phyloP scores from a whole-genome alignment of 2,329 filamentous ascomycete species.

The Pestalotiopsis sp. region DNA sequence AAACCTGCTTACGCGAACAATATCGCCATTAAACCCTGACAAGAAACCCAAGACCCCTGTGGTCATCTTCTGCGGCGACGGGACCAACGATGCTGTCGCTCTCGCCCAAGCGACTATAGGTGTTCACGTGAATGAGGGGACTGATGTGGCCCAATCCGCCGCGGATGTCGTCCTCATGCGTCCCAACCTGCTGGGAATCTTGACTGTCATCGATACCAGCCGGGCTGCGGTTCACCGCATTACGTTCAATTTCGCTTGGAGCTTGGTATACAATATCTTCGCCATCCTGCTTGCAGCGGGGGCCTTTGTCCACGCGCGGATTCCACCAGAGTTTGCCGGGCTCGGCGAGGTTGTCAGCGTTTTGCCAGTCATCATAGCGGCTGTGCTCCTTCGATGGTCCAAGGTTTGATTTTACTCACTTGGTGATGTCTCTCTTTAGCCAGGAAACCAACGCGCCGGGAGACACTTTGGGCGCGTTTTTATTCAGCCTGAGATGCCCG shows the following conservation, averaged over 20 bases:
- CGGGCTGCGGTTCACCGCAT: constrained; percentile 50
- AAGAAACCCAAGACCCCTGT: neutral
- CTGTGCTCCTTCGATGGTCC: constrained; percentile 49
- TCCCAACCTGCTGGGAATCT: constrained; percentile 55
- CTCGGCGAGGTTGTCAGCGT: constrained; percentile 76
- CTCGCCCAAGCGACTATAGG: constrained; percentile 73
- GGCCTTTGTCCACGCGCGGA: constrained; percentile 57
- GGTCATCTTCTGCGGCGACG: constrained; percentile 75
- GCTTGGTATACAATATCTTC: constrained; percentile 69
- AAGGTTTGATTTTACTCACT: constrained; percentile 23
- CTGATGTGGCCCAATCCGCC: constrained; percentile 67
- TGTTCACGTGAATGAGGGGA: constrained; percentile 64
- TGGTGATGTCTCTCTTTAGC: too few relatives aligned
- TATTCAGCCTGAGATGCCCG: too few relatives aligned
- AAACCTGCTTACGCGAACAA: constrained; percentile 29
- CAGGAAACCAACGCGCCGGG: too few relatives aligned
- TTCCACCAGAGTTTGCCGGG: constrained; percentile 51
- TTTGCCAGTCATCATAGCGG: constrained; percentile 66
- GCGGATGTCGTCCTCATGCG: constrained; percentile 72
- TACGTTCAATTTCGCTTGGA: constrained; percentile 72
- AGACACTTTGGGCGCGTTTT: too few relatives aligned
- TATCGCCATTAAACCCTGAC: neutral
- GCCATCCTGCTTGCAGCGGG: constrained; percentile 70
- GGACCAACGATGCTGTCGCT: constrained; percentile 77
- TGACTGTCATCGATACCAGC: constrained; percentile 59